Base-by-base conservation (phyloP, 805 yeast genomes). In the Candida michaelii region DNA sequence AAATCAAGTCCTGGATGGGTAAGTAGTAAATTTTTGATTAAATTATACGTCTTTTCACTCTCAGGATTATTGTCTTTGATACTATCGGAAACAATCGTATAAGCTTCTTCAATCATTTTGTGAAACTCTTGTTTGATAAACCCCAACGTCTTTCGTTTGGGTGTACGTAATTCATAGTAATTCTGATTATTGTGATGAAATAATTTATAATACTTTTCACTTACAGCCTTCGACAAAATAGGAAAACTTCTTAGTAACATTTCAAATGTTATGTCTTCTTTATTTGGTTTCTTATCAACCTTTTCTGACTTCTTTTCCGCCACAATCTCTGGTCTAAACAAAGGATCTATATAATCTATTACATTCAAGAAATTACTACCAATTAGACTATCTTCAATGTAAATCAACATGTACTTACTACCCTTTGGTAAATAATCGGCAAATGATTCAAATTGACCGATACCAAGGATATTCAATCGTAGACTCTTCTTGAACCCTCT, bases 381-480 rank as follows among this genome's bases (percentile, higher is more conserved):
- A 4, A 70, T 51, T 32, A 84, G 50, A 1, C 89, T 77, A 36
- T 67, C 72, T 34, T 81, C 83, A 5, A 87, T 74, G 47, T 73
- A 69, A 34, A 84, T 66, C 2, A 85, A 47, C 58, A 83, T 73
- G 54, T 83, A 80, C 43, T 66, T 62, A 34, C 77, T 64, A 0
- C 82, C 83, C 37, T 72, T 71, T 6, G 82, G 79, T 34, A 83
- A 70, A 58, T 81, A 83, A 34, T 76, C 77, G 42, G 80, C 74
- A 53, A 81, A 83, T 13, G 79, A 74, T 10, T 65, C 60, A 50
- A 83, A 71, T 29, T 82, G 68, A 27, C 69, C 74, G 27, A 76
- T 69, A 4, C 65, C 57, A 2, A 66, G 23, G 6, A 86, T 75
- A 40, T 60, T 65, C 14, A 76, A 59, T 32, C 67, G 62, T 32